Base-by-base conservation (phyloP, 148 eudicot genomes). In the Fagopyrum esculentum region DNA sequence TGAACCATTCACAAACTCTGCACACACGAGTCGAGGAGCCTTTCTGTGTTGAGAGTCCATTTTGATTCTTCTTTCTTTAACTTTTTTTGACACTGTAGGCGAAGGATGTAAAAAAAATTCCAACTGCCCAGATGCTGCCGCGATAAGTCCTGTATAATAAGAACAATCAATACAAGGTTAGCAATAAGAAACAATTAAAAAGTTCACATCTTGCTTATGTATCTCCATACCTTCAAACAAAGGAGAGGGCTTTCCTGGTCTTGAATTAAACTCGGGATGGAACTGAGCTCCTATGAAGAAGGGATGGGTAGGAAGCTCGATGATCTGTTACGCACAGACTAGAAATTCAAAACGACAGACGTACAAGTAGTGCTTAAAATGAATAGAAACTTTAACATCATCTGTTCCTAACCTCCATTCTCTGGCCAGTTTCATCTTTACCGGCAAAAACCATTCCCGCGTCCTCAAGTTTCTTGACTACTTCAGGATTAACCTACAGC, bases 211-310 rank as follows among this genome's bases (percentile, higher is more conserved):
- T 35, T 30, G 70, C 43, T 35, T 13, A 64, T 64, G 46, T 40
- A 64, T 35, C 15, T 1, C 16, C 5, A 6, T 85, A 95, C 99
- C 99, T 82, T 87, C 79, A 83, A 92, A 95, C 52, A 90, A 83
- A 73, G 98, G 87, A 81, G 99, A 92, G 48, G 99, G 99, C 75
- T 86, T 90, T 75, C 91, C 97, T 12, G 99, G 99, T 76, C 99
- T 86, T 45, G 99, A 92, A 74, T 87, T 95, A 74, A 87, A 95
- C 85, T 95, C 99, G 0, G 99, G 99, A 84, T 95, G 99, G 78
- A 95, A 95, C 76, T 95, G 99, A 81, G 84, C 98, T 49, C 97
- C 99, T 49, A 95, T 68, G 77, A 85, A 95, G 75, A 84, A 95
- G 1, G 96, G 97, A 81, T 95, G 99, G 79, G 78, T 78, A 45